phyloP scores from a whole-genome alignment of 2,329 filamentous ascomycete species.

The Spiromastix sp. region DNA sequence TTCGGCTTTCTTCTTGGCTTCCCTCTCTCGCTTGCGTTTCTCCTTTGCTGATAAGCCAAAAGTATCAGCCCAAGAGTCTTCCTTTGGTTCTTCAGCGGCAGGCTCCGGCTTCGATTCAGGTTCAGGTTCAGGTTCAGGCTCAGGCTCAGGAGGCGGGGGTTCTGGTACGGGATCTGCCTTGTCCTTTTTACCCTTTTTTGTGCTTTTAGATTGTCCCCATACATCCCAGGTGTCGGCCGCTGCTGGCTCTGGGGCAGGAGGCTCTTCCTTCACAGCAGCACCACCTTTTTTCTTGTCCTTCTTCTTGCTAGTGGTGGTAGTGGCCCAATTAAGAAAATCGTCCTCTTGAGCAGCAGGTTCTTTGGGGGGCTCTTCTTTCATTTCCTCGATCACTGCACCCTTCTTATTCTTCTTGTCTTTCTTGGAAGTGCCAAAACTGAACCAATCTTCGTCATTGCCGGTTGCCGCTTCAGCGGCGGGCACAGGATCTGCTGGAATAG shows the following conservation, averaged over 20 bases:
- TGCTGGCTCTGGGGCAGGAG: constrained; percentile 10
- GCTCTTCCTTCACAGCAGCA: constrained; percentile 17
- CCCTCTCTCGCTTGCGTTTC: constrained; percentile 38
- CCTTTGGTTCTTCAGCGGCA: constrained; percentile 17
- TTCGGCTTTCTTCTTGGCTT: constrained; percentile 30
- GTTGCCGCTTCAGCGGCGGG: constrained; percentile 18
- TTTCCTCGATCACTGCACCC: constrained; percentile 21
- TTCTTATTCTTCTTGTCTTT: constrained; percentile 39
- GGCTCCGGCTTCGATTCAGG: constrained; percentile 12
- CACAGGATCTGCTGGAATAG: constrained; percentile 19
- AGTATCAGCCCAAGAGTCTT: constrained; percentile 18
- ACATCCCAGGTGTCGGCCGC: constrained; percentile 19
- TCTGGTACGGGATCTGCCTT: constrained; percentile 9
- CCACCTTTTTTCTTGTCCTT: constrained; percentile 33
- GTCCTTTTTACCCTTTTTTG: constrained; percentile 30
- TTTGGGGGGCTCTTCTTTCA: constrained; percentile 14
- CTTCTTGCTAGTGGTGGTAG: constrained; percentile 15
- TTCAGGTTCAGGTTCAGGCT: constrained; percentile 23
- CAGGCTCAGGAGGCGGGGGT: constrained; percentile 17
- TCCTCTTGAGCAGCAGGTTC: neutral
- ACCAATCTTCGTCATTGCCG: constrained; percentile 29
- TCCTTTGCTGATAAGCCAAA: constrained; percentile 36
- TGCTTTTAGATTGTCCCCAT: constrained; percentile 25
- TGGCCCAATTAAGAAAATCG: constrained; percentile 1
- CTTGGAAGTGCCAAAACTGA: constrained; percentile 19